Evolutionary conservation across 140 eudicot genomes (phyloP).

Genomic region (Oenanthe javanica): DNA sequence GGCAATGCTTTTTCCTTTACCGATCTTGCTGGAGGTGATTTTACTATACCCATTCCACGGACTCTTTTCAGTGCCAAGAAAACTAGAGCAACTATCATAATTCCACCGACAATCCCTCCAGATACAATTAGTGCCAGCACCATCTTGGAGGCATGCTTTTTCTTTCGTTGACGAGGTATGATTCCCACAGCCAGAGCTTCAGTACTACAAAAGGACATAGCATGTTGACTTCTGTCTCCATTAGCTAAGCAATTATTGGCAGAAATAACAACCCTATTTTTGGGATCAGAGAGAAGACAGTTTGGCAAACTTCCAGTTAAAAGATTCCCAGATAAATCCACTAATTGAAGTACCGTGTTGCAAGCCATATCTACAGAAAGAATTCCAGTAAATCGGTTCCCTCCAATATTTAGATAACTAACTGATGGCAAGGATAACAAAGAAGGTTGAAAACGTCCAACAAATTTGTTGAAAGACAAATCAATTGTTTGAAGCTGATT

Average conservation of each 20-base stretch:
- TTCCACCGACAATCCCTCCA: conserved; percentile 52
- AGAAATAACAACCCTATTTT: conserved; percentile 36
- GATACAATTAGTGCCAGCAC: conserved; percentile 47
- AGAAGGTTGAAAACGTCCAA: conserved; percentile 63
- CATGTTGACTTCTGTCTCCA: conserved; percentile 47
- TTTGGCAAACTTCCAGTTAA: conserved; percentile 61
- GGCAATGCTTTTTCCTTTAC: conserved; percentile 37
- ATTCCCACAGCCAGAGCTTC: conserved; percentile 89
- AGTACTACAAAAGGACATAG: conserved; percentile 51
- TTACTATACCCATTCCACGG: conserved; percentile 24
- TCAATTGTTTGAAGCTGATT: conserved; percentile 61
- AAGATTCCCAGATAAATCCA: conserved; percentile 66
- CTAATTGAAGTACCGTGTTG: conserved; percentile 36
- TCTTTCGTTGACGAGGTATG: conserved; percentile 36
- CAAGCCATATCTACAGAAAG: conserved; percentile 52
- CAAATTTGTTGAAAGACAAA: conserved; percentile 63
- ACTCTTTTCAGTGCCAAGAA: conserved; percentile 37
- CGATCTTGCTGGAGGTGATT: conserved; percentile 24
- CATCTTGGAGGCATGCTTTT: conserved; percentile 27
- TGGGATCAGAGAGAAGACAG: conserved; percentile 46
- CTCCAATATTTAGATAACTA: conserved; percentile 44
- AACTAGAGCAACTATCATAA: conserved; percentile 30
- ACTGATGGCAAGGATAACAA: conserved; percentile 74
- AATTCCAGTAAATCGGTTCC: conserved; percentile 68
- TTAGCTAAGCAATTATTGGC: conserved; percentile 56